Conservation (phyloP, 1,284 basidiomycete species). For the Irpex sp. region DNA sequence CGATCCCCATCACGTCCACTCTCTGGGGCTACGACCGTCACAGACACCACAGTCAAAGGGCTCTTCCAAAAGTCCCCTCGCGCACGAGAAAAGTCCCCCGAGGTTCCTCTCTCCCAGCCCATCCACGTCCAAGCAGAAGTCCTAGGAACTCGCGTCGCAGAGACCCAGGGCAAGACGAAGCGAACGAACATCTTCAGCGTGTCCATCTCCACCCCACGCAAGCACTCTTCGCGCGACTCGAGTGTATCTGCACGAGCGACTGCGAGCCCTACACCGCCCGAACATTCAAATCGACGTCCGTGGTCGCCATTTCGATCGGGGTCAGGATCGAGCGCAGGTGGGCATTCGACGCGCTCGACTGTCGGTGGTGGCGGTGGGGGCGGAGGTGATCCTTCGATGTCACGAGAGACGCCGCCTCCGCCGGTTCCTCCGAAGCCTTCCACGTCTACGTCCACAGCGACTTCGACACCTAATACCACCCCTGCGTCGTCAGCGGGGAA, state of each 20-base stretch:
- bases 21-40: slow-evolving; percentile 56
- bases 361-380: not conserved
- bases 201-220: slow-evolving; percentile 22
- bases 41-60: slow-evolving; percentile 52
- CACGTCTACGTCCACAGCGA: slow-evolving; percentile 6
- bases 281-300: slow-evolving; percentile 10
- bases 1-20: slow-evolving; percentile 55
- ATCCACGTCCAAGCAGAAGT: slow-evolving; percentile 17
- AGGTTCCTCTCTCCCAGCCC: slow-evolving; percentile 14
- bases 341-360: slow-evolving; percentile 9
- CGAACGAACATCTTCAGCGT: slow-evolving; percentile 26
- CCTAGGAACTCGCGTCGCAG: slow-evolving; percentile 15
- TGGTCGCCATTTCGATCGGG: slow-evolving; percentile 18
- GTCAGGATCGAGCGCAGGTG: slow-evolving; percentile 19
- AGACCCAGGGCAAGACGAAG: slow-evolving; percentile 21
- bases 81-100: slow-evolving; percentile 10
- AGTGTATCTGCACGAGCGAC: slow-evolving; percentile 11
- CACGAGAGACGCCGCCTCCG: slow-evolving; percentile 11
- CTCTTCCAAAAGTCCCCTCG: slow-evolving; percentile 13
- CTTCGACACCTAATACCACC: not conserved
- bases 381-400: slow-evolving; percentile 3
- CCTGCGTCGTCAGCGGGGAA: not conserved
- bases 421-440: slow-evolving; percentile 12
- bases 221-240: slow-evolving; percentile 19
- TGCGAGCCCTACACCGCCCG: slow-evolving; percentile 14